Conservation (phyloP, 2,329 filamentous ascomycete genomes). For the Proliferodiscus dingleyae region DNA sequence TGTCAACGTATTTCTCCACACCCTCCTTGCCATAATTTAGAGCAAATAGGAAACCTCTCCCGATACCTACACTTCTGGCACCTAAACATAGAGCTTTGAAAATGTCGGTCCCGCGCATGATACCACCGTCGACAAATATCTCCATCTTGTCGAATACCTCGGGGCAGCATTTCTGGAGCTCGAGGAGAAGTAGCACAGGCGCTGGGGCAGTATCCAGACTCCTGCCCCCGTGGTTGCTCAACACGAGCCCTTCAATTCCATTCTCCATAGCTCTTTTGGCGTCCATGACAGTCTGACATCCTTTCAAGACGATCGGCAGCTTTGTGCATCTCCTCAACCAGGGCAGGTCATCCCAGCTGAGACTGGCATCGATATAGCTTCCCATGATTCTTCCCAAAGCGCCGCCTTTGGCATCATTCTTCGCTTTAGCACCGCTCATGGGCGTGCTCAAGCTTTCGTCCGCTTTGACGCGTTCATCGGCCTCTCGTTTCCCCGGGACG, state of each 20-base stretch:
- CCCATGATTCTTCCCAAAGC: conserved; percentile 53
- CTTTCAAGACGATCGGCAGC: conserved; percentile 60
- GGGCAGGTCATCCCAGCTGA: conserved; percentile 59
- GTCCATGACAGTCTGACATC: conserved; percentile 63
- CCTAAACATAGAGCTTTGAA: conserved; percentile 64
- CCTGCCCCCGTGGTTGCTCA: conserved; percentile 67
- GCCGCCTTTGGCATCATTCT: conserved; percentile 50
- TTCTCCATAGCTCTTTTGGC: conserved; percentile 54
- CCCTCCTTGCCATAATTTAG: conserved; percentile 58
- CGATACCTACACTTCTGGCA: conserved; percentile 58
- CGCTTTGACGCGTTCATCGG: conserved; percentile 41
- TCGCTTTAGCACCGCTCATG: conserved; percentile 44
- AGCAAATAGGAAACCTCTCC: conserved; percentile 55
- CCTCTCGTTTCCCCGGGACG: conserved; percentile 50
- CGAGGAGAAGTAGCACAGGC: conserved; percentile 54
- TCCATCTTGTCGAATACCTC: conserved; percentile 56
- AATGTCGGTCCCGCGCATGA: conserved; percentile 61
- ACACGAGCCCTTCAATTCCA: conserved; percentile 62
- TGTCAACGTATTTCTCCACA: conserved; percentile 47
- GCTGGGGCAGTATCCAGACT: conserved; percentile 47
- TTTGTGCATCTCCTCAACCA: conserved; percentile 57
- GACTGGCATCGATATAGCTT: conserved; percentile 50
- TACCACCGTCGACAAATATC: conserved; percentile 60
- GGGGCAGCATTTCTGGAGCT: conserved; percentile 57
- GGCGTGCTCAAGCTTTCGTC: conserved; percentile 44